A percentile compares a stretch with the other conserved stretches of the same genome.
These are phyloP conservation scores for cucumber (Cucumis sativus) DNA, from an alignment of 306 rosid species.

Conservation along the genomic window Cucumber_9930_V3 NC_026658.2:3726001-3726500, in stretches of 20 bases:
- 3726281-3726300: too few species aligned
- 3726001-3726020: constrained; percentile 57
- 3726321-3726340: too few species aligned
- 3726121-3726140: constrained; percentile 84
- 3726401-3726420: too few species aligned
- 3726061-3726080: constrained; percentile 70
- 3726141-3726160: constrained; percentile 67
- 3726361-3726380: too few species aligned
- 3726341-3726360: too few species aligned
- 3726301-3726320: too few species aligned
- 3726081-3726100: constrained; percentile 51
- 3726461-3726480: too few species aligned
- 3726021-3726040: constrained; percentile 29
- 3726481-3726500: too few species aligned
- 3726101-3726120: constrained; percentile 78
- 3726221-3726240: constrained; percentile 38
- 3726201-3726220: constrained; percentile 97
- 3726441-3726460: too few species aligned
- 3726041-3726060: constrained; percentile 30
- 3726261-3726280: too few species aligned
- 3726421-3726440: too few species aligned
- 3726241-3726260: constrained; percentile 31
- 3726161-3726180: constrained; percentile 51
- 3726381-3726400: too few species aligned
- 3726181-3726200: constrained; percentile 58